Evolutionary conservation across 805 yeast species (phyloP).

Genomic region (Wickerhamomyces bovis): DNA sequence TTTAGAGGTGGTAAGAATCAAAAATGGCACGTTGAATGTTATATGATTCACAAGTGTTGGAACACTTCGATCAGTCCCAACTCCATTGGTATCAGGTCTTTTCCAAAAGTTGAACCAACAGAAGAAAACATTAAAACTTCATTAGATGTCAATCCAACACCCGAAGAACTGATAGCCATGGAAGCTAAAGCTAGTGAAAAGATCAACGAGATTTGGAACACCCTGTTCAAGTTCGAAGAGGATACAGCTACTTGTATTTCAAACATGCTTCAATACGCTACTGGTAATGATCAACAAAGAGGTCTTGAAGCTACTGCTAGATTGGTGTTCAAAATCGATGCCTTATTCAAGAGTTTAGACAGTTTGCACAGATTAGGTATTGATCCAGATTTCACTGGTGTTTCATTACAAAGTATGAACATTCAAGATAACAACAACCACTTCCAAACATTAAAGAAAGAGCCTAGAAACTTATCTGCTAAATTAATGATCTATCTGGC

Average conservation of each 20-base stretch:
- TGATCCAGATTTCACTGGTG: conserved; percentile 10
- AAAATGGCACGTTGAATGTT: conserved; percentile 99
- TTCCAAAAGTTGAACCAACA: conserved; percentile 24
- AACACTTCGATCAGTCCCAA: conserved; percentile 70
- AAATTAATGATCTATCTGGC: conserved; percentile 88
- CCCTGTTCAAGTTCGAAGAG: conserved; percentile 85
- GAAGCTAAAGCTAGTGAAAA: conserved; percentile 63
- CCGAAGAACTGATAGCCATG: conserved; percentile 43
- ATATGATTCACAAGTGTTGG: conserved; percentile 97
- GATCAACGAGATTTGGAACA: conserved; percentile 71
- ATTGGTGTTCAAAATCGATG: conserved; percentile 66
- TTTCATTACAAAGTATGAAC: conserved; percentile 5
- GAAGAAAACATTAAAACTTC: conserved; percentile 19
- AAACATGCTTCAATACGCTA: conserved; percentile 82
- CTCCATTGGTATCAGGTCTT: conserved; percentile 40
- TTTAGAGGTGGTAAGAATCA: conserved; percentile 86
- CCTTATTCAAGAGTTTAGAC: conserved; percentile 74
- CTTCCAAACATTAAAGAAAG: conserved; percentile 20
- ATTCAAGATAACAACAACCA: conserved; percentile 8
- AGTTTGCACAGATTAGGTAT: conserved; percentile 29
- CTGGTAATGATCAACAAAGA: conserved; percentile 58
- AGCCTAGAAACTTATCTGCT: conserved; percentile 80
- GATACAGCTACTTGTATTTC: conserved; percentile 83
- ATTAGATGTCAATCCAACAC: conserved; percentile 31
- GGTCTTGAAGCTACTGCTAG: conserved; percentile 69